Conservation (phyloP, 805 yeast genomes). For the Yarrowia phangngaensis region DNA sequence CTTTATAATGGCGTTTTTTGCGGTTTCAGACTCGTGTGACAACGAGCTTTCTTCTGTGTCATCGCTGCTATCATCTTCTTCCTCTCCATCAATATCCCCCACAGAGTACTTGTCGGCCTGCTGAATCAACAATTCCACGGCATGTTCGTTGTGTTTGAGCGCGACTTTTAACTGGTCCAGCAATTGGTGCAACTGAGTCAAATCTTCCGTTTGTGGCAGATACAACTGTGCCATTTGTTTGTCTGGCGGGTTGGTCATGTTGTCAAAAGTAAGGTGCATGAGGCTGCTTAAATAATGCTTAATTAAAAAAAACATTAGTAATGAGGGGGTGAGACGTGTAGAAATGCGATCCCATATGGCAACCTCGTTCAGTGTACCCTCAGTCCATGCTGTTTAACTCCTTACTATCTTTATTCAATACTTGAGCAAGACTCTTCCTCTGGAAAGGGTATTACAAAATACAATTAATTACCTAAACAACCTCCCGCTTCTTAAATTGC, state of each 20-base stretch:
- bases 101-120: slow-evolving; percentile 23
- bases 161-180: slow-evolving; percentile 8
- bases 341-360: too few species aligned
- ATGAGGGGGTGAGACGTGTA: too few species aligned
- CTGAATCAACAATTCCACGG: slow-evolving; percentile 6
- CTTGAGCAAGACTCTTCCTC: too few species aligned
- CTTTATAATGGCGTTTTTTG: slow-evolving; percentile 26
- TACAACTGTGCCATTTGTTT: slow-evolving; percentile 19
- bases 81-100: not conserved
- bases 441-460: too few species aligned
- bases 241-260: slow-evolving; percentile 7
- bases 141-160: slow-evolving; percentile 17
- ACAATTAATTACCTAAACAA: slow-evolving; percentile 16
- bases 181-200: slow-evolving; percentile 9
- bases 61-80: too few species aligned
- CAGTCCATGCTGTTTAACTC: too few species aligned
- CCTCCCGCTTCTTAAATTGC: slow-evolving; percentile 46
- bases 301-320: too few species aligned
- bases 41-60: too few species aligned
- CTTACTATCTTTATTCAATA: too few species aligned
- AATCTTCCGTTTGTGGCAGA: slow-evolving; percentile 23
- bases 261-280: too few species aligned
- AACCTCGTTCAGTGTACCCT: too few species aligned
- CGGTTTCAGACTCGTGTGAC: not conserved
- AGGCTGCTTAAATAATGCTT: too few species aligned